phyloP scores from a whole-genome alignment of 1,284 basidiomycete species.

The Ganoderma sp. region DNA sequence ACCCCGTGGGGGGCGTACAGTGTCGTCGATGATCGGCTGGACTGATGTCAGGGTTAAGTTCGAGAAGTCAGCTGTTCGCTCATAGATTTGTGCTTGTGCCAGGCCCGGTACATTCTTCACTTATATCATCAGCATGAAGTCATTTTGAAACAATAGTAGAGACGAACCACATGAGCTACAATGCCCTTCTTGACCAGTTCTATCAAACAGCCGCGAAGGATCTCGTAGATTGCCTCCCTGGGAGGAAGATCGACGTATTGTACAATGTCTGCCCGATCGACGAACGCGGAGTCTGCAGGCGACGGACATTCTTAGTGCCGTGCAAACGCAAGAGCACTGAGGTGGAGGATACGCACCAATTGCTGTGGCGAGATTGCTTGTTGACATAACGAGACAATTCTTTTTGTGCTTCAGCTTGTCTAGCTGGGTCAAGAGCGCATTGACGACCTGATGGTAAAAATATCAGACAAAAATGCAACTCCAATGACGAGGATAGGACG shows the following conservation, averaged over 20 bases:
- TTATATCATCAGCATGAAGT: neutral
- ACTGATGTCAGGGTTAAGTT: conserved; percentile 21
- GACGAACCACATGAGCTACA: conserved; percentile 61
- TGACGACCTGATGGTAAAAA: conserved; percentile 77
- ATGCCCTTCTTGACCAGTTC: conserved; percentile 84
- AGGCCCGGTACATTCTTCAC: conserved; percentile 67
- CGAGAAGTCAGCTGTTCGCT: conserved; percentile 45
- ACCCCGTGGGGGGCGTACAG: conserved; percentile 5
- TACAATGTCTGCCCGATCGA: conserved; percentile 96
- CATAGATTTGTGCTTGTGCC: conserved; percentile 63
- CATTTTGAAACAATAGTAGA: neutral
- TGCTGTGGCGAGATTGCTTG: conserved; percentile 92
- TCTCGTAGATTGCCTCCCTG: conserved; percentile 91
- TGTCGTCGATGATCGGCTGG: neutral
- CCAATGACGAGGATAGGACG: conserved; percentile 31
- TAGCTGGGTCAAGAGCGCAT: conserved; percentile 95
- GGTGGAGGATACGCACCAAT: conserved; percentile 69
- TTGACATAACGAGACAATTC: conserved; percentile 96
- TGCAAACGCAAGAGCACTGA: neutral
- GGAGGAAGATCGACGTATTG: conserved; percentile 94
- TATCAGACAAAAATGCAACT: neutral
- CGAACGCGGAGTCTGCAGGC: conserved; percentile 84
- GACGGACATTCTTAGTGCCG: conserved; percentile 4
- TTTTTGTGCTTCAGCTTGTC: conserved; percentile 93
- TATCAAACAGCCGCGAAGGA: conserved; percentile 81